Percentiles rank a stretch among this genome's conserved stretches.
Evolutionary conservation across 305 asterid genomes (phyloP).

Genomic region (Rubia peregrina): DNA sequence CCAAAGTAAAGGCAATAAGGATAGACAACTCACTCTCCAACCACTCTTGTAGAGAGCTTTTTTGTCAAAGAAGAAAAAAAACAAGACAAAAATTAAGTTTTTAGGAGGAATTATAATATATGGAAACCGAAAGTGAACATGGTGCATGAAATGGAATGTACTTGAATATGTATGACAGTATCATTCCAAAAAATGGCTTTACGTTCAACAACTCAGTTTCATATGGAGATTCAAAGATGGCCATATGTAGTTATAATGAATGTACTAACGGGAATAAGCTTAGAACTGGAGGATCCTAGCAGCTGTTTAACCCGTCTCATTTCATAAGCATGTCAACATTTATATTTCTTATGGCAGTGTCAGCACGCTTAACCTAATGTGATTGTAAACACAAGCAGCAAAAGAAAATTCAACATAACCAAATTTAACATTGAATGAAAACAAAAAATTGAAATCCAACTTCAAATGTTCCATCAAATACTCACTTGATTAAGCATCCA

Average conservation of each 20-base stretch:
- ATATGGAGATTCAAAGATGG: neutral
- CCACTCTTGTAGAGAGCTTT: neutral
- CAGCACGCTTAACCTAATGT: neutral
- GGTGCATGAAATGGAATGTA: neutral
- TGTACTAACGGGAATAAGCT: neutral
- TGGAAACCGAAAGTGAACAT: neutral
- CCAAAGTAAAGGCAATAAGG: neutral
- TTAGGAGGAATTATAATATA: neutral
- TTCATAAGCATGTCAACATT: neutral
- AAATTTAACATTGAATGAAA: neutral
- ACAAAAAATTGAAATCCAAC: neutral
- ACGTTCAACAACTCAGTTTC: neutral
- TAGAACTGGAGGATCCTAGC: neutral
- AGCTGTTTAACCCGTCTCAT: neutral
- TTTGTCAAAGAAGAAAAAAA: neutral
- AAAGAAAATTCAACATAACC: neutral
- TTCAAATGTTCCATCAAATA: constrained; percentile 11
- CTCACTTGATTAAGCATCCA: constrained; percentile 95
- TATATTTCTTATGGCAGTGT: neutral
- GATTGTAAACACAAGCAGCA: neutral
- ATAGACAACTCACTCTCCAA: neutral
- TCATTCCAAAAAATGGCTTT: neutral
- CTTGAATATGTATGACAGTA: neutral
- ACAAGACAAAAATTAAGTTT: neutral
- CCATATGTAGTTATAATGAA: neutral